These are phyloP conservation scores for Macrophomina phaseolina DNA, from an alignment of 2,329 filamentous ascomycete genomes.

Conservation along the genomic window DNA sequence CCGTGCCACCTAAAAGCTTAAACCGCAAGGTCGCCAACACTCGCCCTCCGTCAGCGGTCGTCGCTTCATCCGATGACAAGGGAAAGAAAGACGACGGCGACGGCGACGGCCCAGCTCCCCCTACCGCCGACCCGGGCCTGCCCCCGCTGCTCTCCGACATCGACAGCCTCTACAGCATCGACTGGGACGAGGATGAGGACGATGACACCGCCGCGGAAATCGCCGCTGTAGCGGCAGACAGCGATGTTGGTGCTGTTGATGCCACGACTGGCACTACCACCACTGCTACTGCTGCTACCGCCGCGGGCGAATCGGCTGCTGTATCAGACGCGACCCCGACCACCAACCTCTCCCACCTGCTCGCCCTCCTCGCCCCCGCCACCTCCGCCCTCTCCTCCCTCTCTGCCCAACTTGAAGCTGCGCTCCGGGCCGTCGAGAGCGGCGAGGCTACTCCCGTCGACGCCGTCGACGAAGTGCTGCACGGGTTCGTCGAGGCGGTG, in stretches of 20 bases:
- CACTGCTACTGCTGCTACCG: neutral
- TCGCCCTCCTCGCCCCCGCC: neutral
- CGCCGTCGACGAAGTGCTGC: neutral
- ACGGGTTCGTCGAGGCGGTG: neutral
- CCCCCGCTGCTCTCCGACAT: neutral
- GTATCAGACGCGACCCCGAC: neutral
- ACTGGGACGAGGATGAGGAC: neutral
- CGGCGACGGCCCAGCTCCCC: neutral
- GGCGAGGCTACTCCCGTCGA: neutral
- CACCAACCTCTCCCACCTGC: neutral
- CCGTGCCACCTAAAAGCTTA: neutral
- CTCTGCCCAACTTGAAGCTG: neutral
- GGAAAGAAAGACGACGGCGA: neutral
- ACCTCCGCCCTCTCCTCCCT: neutral
- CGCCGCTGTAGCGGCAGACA: too few relatives aligned
- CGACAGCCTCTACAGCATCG: neutral
- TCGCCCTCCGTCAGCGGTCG: too few relatives aligned
- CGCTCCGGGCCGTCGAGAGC: neutral
- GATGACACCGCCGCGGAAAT: neutral
- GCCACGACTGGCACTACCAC: neutral
- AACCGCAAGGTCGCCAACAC: neutral
- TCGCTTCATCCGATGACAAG: too few relatives aligned
- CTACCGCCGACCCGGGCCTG: neutral
- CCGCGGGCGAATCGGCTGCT: too few relatives aligned
- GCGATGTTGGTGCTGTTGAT: too few relatives aligned